Evolutionary conservation across 1,284 basidiomycete genomes (phyloP), one percentile per base, ranked within the genome.

Genomic region (Tilletia caries): DNA sequence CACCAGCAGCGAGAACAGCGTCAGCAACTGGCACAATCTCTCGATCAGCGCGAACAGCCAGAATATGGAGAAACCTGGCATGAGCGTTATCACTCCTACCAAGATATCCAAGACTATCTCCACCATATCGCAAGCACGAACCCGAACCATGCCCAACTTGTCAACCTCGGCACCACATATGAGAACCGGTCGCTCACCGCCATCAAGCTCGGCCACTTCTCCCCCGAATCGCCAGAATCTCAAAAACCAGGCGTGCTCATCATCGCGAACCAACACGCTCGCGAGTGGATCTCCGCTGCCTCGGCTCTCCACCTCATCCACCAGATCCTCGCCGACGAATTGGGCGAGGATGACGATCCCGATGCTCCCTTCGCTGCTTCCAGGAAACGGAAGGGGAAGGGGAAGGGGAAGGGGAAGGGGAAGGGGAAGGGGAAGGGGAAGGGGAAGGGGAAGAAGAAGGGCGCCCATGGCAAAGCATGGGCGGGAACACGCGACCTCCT

Each of bases 401-500:
- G 50, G 20, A 5, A 52, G 20, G 23, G 10, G 20, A 10, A 23
- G n/a, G 34, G 34, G 37, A 37, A 12, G 10, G 25, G 41, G 50
- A 54, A 27, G 50, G 50, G n/a, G n/a, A n/a, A n/a, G n/a, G n/a
- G 50, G 20, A 52, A 4, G 8, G n/a, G 27, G n/a, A n/a, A 18
- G n/a, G n/a, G 50, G 20, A 5, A 52, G 20, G 23, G 10, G 20
- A 10, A 23, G n/a, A 64, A 64, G 37, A 37, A 12, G 10, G 25
- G 41, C 41, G 20, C 23, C 27, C 58, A 29, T 60, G 58, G n/a
- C 4, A 25, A 20, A 4, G 52, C 72, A 1, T 75, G 68, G 69
- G 69, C 70, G 13, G 37, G 60, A 18, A 52, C 50, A 1, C 37
- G 69, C 3, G 74, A 72, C 15, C 84, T 92, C 25, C 86, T 92